phyloP scores from a whole-genome alignment of 176 grass and related monocot genomes.

The Zoysia japonica region DNA sequence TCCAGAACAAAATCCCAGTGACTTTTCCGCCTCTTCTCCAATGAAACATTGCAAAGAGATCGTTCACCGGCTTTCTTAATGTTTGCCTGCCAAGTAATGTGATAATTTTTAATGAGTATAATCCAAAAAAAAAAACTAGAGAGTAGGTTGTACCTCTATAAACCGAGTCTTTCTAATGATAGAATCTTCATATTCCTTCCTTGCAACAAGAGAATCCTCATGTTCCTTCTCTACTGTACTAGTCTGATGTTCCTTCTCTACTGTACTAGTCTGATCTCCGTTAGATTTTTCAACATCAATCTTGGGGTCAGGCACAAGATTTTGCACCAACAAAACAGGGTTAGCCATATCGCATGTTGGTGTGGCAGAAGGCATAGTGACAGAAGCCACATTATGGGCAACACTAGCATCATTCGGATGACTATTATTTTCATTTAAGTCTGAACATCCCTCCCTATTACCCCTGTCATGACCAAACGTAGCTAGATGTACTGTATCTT shows the following conservation, averaged over 20 bases:
- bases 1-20: constrained; percentile 99
- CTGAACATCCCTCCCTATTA: constrained; percentile 45
- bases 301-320: constrained; percentile 8
- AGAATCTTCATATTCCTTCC: constrained; percentile 75
- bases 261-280: constrained; percentile 18
- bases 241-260: background rate
- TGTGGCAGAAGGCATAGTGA: constrained; percentile 20
- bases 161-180: constrained; percentile 66
- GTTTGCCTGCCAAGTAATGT: constrained; percentile 59
- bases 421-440: constrained; percentile 39
- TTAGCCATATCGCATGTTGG: constrained; percentile 27
- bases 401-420: constrained; percentile 30
- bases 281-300: constrained; percentile 43
- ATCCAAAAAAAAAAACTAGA: constrained; percentile 18
- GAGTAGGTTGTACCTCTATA: constrained; percentile 71
- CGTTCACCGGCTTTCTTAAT: constrained; percentile 64
- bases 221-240: constrained; percentile 15
- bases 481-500: constrained; percentile 29
- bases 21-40: constrained; percentile 81
- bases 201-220: constrained; percentile 44
- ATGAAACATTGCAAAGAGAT: constrained; percentile 58
- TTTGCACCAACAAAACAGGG: constrained; percentile 4
- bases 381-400: constrained; percentile 29
- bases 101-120: background rate
- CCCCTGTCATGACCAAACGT: constrained; percentile 33